Evolutionary conservation across 164 flowering plant genomes (phyloP).

Genomic region (Stephania japonica): DNA sequence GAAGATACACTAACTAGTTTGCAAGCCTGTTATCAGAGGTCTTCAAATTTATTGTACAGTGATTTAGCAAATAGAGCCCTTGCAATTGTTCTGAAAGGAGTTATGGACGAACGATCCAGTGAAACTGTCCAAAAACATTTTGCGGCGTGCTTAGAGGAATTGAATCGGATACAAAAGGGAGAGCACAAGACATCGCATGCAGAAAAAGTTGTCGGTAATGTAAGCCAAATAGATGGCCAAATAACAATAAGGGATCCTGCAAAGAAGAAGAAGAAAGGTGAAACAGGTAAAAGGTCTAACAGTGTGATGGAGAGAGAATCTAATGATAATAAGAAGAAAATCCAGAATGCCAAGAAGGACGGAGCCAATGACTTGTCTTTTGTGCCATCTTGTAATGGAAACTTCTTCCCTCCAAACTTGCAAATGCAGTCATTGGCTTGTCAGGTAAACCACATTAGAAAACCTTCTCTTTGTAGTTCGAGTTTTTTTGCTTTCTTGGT

Average conservation of each 20-base stretch:
- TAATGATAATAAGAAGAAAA: neutral
- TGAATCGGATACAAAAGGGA: neutral
- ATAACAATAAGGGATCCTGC: neutral
- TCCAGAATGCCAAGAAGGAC: neutral
- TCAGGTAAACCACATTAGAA: constrained; percentile 1
- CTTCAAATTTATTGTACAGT: neutral
- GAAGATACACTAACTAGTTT: neutral
- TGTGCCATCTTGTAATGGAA: neutral
- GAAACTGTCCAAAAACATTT: neutral
- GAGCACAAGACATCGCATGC: neutral
- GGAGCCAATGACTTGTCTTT: neutral
- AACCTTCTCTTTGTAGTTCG: neutral
- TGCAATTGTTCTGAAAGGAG: constrained; percentile 7
- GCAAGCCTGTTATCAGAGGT: neutral
- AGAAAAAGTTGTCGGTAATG: neutral
- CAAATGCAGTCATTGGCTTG: neutral
- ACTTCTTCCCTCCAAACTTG: constrained; percentile 1
- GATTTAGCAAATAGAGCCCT: constrained; percentile 2
- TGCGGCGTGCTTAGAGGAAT: neutral
- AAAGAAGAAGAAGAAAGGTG: neutral
- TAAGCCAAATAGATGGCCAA: neutral
- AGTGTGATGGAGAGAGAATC: neutral
- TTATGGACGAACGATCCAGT: neutral
- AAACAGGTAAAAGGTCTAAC: neutral
- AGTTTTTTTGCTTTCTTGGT: neutral